These are phyloP conservation scores for Pestalotiopsis fici DNA, from an alignment of 2,329 filamentous ascomycete species.

Conservation along the genomic window DNA sequence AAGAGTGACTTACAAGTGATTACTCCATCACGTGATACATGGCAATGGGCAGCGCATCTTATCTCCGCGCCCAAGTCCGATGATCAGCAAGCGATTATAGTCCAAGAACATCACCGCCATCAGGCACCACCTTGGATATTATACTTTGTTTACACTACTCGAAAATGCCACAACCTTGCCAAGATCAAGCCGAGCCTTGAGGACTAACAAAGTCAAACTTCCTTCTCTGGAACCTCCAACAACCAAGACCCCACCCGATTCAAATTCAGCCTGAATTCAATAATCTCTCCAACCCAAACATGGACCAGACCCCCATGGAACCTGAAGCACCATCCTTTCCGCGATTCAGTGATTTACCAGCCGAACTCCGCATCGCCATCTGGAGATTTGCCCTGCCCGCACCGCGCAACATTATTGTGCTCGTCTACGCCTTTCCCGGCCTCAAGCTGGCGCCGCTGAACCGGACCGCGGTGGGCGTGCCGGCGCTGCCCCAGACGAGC, in stretches of 20 bases:
- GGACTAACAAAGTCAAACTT: no score
- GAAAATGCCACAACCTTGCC: background rate
- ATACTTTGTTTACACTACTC: background rate
- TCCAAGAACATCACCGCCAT: background rate
- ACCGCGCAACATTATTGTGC: slow-evolving; percentile 21
- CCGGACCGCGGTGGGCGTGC: slow-evolving; percentile 17
- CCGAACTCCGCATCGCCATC: slow-evolving; percentile 27
- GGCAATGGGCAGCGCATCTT: background rate
- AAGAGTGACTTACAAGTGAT: no score
- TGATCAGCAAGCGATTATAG: background rate
- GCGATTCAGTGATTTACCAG: slow-evolving; percentile 22
- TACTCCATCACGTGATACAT: background rate
- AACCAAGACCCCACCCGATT: no score
- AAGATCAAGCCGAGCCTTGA: no score
- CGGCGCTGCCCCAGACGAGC: slow-evolving; percentile 26
- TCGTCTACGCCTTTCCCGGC: slow-evolving; percentile 22
- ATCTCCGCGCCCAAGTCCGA: background rate
- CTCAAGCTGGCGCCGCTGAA: slow-evolving; percentile 26
- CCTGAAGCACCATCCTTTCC: background rate
- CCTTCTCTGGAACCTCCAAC: no score
- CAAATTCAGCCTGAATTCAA: no score
- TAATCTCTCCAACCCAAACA: no score
- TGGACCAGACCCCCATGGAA: background rate
- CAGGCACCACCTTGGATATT: background rate
- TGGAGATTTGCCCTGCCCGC: slow-evolving; percentile 26